Conservation (phyloP, 2,329 filamentous ascomycete species). For the Stemphylium lycopersici region DNA sequence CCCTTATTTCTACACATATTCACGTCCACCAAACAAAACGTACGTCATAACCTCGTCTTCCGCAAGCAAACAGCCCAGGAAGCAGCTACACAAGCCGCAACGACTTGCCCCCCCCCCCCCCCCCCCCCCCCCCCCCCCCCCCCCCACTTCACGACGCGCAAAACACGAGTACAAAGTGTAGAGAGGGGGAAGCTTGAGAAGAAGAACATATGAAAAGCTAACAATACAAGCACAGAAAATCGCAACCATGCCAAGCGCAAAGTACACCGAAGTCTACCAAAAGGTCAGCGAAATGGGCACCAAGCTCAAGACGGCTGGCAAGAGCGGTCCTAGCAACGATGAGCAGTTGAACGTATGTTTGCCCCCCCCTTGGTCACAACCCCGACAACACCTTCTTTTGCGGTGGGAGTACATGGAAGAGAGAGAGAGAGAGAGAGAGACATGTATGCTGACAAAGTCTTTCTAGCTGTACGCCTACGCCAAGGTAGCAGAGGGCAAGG, state of each 20-base stretch:
- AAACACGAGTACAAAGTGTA: no score
- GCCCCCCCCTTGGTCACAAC: no score
- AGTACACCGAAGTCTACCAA: constrained; percentile 41
- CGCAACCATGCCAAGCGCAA: constrained; percentile 34
- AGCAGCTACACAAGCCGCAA: not conserved
- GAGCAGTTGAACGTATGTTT: constrained; percentile 58
- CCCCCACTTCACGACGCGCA: not conserved
- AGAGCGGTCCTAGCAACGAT: constrained; percentile 38
- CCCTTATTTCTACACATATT: not conserved
- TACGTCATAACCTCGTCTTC: not conserved
- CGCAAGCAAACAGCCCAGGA: not conserved
- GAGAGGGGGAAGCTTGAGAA: no score
- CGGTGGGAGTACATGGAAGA: no score
- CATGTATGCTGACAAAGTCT: not conserved
- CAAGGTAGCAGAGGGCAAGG: constrained; percentile 51
- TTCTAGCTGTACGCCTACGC: constrained; percentile 59
- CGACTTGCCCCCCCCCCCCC: not conserved
- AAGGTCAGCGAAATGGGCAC: constrained; percentile 41
- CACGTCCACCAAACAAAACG: not conserved
- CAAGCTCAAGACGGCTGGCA: constrained; percentile 37
- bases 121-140: no score
- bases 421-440: no score
- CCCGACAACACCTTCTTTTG: no score
- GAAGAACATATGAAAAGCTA: no score
- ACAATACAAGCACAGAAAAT: not conserved